Conservation (phyloP, 345 rosid species). For the Gossypium rotundifolium region DNA sequence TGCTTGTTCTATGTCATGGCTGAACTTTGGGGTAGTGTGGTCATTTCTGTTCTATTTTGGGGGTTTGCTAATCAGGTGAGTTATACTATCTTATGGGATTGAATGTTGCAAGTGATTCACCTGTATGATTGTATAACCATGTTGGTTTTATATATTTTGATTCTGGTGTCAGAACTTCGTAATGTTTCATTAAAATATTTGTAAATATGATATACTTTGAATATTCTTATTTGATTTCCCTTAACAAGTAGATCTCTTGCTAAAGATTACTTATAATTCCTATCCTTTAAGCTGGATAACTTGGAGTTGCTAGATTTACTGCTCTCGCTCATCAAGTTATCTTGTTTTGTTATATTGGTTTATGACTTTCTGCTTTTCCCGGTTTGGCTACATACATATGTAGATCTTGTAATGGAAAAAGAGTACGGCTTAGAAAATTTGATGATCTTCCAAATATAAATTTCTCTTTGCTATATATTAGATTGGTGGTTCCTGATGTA, state of each 20-base stretch:
- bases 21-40: conserved; percentile 99
- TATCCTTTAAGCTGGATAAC: not conserved
- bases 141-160: not conserved
- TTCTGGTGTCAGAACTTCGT: not conserved
- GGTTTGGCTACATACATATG: not conserved
- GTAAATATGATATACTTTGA: not conserved
- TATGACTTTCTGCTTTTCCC: not conserved
- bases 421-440: not conserved
- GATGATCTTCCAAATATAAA: not conserved
- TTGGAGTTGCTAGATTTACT: not conserved
- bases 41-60: conserved; percentile 93
- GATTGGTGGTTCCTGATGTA: not conserved
- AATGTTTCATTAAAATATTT: not conserved
- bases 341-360: not conserved
- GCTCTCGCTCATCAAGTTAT: not conserved
- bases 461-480: no score
- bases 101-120: not conserved
- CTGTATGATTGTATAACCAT: not conserved
- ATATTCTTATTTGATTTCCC: not conserved
- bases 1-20: conserved; percentile 99
- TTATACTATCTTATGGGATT: not conserved
- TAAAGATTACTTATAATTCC: not conserved
- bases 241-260: not conserved
- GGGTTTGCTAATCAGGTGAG: conserved; percentile 96
- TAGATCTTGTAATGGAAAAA: not conserved